Evolutionary conservation across 2,329 filamentous ascomycete species (phyloP), one percentile per base, ranked within the genome.

Genomic region (Diaporthe helianthi): DNA sequence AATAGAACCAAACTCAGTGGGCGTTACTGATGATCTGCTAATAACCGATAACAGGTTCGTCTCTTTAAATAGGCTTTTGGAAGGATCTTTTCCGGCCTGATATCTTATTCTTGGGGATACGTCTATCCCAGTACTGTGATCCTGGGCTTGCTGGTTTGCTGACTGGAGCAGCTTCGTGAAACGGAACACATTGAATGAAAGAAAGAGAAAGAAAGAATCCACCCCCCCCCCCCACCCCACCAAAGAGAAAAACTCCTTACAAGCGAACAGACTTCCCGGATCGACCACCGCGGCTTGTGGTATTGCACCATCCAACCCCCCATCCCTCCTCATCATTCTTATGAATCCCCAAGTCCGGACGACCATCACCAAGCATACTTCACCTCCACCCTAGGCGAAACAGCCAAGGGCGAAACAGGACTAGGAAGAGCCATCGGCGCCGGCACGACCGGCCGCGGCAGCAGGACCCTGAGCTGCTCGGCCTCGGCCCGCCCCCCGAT

Each of bases 111-210:
- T 47, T 47, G 13, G 26, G 36, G 36, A 38, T 38, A 38, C 36
- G 13, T 38, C 36, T 61, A 61, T 47, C 26, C 41, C 58, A 61
- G 58, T 61, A 61, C 58, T 61, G 58, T 61, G 41, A 31, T 24
- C 58, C 58, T 61, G 58, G 58, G 41, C 13, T 47, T 12, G 29
- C 26, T 29, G n/a, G 38, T 8, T 61, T 61, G 41, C 41, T 41
- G 58, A 24, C 58, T 41, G 58, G 41, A 47, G 12, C 58, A 61
- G 19, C 10, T 47, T 33, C 2, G 58, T 12, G 19, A 31, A 47
- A 15, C 10, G 10, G n/a, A 7, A 47, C 4, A 22, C 17, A 9
- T 29, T 17, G 29, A 12, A 26, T 22, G 5, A 17, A 38, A 58
- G 22, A 9, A 19, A 47, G 46, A 12, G 7, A 46, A 22, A 9